phyloP scores from a whole-genome alignment of 495 filamentous ascomycete genomes.

The Penicillium cosmopolitanum region DNA sequence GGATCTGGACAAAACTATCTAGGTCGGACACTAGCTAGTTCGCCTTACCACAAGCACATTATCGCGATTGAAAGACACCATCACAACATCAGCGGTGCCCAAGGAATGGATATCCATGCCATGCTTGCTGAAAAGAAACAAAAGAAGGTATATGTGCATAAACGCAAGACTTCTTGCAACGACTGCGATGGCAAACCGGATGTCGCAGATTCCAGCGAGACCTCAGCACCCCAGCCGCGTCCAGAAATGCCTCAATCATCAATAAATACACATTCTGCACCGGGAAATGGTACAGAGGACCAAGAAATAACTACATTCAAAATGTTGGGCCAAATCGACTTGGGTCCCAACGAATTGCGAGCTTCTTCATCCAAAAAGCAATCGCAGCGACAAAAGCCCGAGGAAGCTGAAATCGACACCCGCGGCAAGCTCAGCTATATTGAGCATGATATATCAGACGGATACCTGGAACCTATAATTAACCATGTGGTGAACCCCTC shows the following conservation, averaged over 20 bases:
- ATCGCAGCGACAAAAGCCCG: slow-evolving; percentile 34
- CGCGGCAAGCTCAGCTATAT: slow-evolving; percentile 53
- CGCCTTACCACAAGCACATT: slow-evolving; percentile 83
- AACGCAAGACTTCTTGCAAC: slow-evolving; percentile 72
- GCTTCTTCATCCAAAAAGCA: slow-evolving; percentile 8
- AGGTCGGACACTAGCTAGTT: slow-evolving; percentile 79
- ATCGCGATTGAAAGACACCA: slow-evolving; percentile 89
- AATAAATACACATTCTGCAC: slow-evolving; percentile 24
- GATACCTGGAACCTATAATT: slow-evolving; percentile 75
- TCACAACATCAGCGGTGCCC: slow-evolving; percentile 83
- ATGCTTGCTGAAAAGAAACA: slow-evolving; percentile 65
- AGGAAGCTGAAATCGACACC: slow-evolving; percentile 22
- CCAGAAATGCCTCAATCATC: slow-evolving; percentile 1
- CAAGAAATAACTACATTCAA: slow-evolving; percentile 40
- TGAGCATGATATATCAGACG: slow-evolving; percentile 57
- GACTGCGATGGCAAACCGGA: slow-evolving; percentile 39
- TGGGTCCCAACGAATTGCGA: slow-evolving; percentile 39
- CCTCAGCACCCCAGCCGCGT: background rate
- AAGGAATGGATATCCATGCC: slow-evolving; percentile 76
- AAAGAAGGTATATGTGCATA: slow-evolving; percentile 57
- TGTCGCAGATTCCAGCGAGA: slow-evolving; percentile 1
- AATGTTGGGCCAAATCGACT: slow-evolving; percentile 43
- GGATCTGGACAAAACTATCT: slow-evolving; percentile 97
- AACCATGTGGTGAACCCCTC: slow-evolving; percentile 61
- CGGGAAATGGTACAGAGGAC: background rate